Conservation (phyloP, 192 early-diverging fungal genomes). For the Lunasporangiospora selenospora region DNA sequence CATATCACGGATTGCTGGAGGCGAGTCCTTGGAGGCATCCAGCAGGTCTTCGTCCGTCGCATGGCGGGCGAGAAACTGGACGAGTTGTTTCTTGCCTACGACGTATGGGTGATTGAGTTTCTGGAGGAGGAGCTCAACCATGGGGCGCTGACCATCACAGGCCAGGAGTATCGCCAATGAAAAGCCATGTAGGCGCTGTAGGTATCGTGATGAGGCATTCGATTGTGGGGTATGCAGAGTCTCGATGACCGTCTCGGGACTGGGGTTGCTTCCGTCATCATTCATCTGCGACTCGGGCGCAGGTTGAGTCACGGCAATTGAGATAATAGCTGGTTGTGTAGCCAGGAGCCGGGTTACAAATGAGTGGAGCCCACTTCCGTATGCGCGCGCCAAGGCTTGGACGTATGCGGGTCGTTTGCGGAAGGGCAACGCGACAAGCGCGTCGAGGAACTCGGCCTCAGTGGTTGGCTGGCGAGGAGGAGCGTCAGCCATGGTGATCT, state of each 20-base stretch:
- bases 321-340: slow-evolving; percentile 7
- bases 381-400: slow-evolving; percentile 1
- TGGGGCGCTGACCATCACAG: not conserved
- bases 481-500: not conserved
- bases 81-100: slow-evolving; percentile 18
- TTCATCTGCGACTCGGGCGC: slow-evolving; percentile 13
- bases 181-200: slow-evolving; percentile 12
- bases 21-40: slow-evolving; percentile 1
- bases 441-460: slow-evolving; percentile 15
- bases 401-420: slow-evolving; percentile 13
- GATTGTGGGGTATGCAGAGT: slow-evolving; percentile 21
- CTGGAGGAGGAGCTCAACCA: slow-evolving; percentile 9
- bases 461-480: slow-evolving; percentile 10
- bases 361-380: slow-evolving; percentile 11
- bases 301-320: slow-evolving; percentile 11
- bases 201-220: slow-evolving; percentile 28
- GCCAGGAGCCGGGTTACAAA: slow-evolving; percentile 11
- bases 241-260: slow-evolving; percentile 13
- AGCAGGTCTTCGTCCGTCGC: slow-evolving; percentile 27
- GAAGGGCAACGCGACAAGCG: slow-evolving; percentile 8
- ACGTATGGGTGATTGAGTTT: slow-evolving; percentile 25
- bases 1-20: slow-evolving; percentile 25
- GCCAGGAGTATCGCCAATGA: slow-evolving; percentile 22
- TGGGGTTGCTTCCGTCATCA: slow-evolving; percentile 32
- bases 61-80: slow-evolving; percentile 14